These are phyloP conservation scores for Coemansia sp. DNA, from an alignment of 192 early-diverging fungal genomes.

Conservation along the genomic window DNA sequence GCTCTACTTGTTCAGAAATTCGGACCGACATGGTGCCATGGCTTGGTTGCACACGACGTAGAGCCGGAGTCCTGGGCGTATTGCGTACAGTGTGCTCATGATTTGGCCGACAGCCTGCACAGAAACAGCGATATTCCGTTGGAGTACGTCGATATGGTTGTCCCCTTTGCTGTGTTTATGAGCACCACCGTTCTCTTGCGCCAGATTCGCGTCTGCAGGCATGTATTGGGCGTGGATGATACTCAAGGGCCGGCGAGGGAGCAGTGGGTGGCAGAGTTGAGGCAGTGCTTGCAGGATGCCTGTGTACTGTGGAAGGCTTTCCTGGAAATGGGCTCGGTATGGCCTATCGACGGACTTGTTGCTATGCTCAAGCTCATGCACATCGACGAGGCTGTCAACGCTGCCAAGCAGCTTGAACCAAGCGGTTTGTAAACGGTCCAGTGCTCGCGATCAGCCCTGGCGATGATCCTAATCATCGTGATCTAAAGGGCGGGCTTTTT, in stretches of 20 bases:
- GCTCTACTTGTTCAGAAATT: slow-evolving; percentile 19
- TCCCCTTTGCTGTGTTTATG: slow-evolving; percentile 22
- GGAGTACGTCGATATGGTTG: slow-evolving; percentile 24
- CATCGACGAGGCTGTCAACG: slow-evolving; percentile 19
- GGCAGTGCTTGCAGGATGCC: slow-evolving; percentile 14
- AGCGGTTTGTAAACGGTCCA: neutral
- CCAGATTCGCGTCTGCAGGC: slow-evolving; percentile 21
- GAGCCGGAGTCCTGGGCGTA: slow-evolving; percentile 23
- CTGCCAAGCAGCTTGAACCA: slow-evolving; percentile 13
- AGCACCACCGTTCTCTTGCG: slow-evolving; percentile 29
- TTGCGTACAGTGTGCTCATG: slow-evolving; percentile 17
- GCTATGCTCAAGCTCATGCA: slow-evolving; percentile 23
- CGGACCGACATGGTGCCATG: slow-evolving; percentile 26
- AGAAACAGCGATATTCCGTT: slow-evolving; percentile 29
- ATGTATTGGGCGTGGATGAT: neutral
- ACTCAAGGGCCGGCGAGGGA: neutral
- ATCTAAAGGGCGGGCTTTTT: neutral
- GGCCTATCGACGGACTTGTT: slow-evolving; percentile 18
- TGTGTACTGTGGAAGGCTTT: slow-evolving; percentile 8
- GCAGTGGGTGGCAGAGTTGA: slow-evolving; percentile 6
- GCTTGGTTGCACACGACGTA: slow-evolving; percentile 23
- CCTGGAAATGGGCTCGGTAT: slow-evolving; percentile 14
- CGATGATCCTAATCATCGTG: neutral
- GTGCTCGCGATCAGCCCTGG: neutral
- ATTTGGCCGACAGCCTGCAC: slow-evolving; percentile 12